These are phyloP conservation scores for Calonectria ilicicola DNA, from an alignment of 2,329 filamentous ascomycete genomes.

Conservation along the genomic window DNA sequence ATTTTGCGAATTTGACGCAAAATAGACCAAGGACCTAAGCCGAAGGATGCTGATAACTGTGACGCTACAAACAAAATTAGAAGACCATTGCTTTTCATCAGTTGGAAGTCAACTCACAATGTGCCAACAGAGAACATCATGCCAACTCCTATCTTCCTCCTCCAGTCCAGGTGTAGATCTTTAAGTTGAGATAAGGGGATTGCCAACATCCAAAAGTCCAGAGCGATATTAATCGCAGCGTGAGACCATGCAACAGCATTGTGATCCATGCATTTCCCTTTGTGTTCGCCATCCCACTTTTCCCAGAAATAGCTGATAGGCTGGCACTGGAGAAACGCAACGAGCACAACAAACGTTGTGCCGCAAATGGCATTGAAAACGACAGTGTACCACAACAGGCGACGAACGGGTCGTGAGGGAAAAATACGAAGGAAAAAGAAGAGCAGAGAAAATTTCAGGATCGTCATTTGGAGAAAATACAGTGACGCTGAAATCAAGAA, in stretches of 20 bases:
- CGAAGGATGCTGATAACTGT: too few species aligned
- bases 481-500: too few species aligned
- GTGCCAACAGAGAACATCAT: neutral
- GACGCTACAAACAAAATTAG: too few species aligned
- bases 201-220: neutral
- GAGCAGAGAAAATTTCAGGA: too few species aligned
- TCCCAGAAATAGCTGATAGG: neutral
- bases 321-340: neutral
- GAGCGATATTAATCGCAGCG: neutral
- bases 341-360: neutral
- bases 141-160: neutral
- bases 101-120: too few species aligned
- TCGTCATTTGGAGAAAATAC: too few species aligned
- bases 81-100: too few species aligned
- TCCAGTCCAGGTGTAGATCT: neutral
- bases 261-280: neutral
- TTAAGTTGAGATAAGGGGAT: neutral
- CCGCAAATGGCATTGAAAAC: neutral
- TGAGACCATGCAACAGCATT: neutral
- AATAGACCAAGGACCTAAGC: too few species aligned
- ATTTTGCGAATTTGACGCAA: too few species aligned
- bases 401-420: too few species aligned
- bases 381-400: neutral
- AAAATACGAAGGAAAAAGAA: too few species aligned
- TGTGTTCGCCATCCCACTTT: neutral